These are phyloP conservation scores for Citrus unshiu DNA, from an alignment of 345 rosid species.

Conservation along the genomic window DNA sequence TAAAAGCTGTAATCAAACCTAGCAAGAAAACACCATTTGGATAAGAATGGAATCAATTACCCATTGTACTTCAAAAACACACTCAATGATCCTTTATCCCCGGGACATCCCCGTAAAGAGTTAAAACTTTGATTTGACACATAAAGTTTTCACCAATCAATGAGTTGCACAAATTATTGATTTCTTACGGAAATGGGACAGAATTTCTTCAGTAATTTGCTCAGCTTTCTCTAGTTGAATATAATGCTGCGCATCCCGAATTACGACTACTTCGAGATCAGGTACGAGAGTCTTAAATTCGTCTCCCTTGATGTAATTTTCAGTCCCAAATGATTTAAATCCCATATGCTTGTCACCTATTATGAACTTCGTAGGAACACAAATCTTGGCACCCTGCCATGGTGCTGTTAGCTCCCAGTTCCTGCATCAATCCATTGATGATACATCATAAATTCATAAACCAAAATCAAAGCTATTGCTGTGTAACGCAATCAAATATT, in stretches of 20 bases:
- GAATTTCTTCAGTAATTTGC: conserved; percentile 11
- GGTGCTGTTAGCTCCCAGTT: conserved; percentile 24
- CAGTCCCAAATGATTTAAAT: conserved; percentile 10
- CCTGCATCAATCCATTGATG: conserved; percentile 4
- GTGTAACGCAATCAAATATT: not conserved
- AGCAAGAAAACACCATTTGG: not conserved
- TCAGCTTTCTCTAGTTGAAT: conserved; percentile 27
- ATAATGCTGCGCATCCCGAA: conserved; percentile 24
- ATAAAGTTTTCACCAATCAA: not conserved
- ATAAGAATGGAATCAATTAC: not conserved
- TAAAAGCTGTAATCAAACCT: no score
- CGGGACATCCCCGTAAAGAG: not conserved
- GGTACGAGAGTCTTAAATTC: conserved; percentile 20
- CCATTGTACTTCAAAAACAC: not conserved
- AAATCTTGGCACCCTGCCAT: conserved; percentile 23
- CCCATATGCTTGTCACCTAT: conserved; percentile 23
- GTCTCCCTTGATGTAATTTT: conserved; percentile 13
- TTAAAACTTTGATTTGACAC: not conserved
- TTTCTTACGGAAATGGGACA: conserved; percentile 8
- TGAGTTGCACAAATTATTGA: not conserved
- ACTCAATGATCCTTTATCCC: not conserved
- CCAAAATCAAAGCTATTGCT: not conserved
- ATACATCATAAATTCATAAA: not conserved
- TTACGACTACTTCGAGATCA: conserved; percentile 7
- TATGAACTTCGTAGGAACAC: conserved; percentile 20